Base-by-base conservation (phyloP, 2,329 filamentous ascomycete genomes). In the Dactylellina parvicollis region DNA sequence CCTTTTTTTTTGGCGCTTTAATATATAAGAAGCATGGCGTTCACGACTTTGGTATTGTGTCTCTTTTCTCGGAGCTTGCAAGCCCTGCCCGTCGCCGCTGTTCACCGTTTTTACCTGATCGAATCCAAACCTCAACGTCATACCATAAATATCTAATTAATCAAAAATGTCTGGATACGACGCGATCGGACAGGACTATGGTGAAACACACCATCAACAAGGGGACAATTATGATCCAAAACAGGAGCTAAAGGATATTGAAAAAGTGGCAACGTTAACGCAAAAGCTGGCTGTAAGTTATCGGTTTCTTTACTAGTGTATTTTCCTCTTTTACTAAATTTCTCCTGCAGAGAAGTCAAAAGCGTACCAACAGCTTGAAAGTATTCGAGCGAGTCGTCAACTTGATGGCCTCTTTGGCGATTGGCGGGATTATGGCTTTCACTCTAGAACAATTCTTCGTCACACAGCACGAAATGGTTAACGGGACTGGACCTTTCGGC, bases 401-500 rank as follows among this genome's bases (percentile, higher is more conserved):
- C 12, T 12, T 73, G 22, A n/a, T 73, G 28, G 52, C 69, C n/a
- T 66, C 69, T 0, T 34, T 42, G 2, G 32, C 40, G 14, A 38
- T 73, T 20, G 47, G 42, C 8, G 69, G 54, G 4, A 73, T 73
- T 18, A 73, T 73, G 69, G 69, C 52, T 26, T 73, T 49, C 26
- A 73, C 69, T 12, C 40, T 73, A 14, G 54, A 73, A 8, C 30
- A 26, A 32, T 65, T 49, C 22, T 18, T 73, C 47, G 69, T 73
- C 0, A 73, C 34, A 38, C 42, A 73, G 28, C 46, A 73, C 38
- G 26, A 73, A 50, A 40, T 50, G 22, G 34, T 73, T 32, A 73
- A 73, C 54, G 69, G 69, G 24, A 50, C 55, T 1, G 69, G 69
- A 7, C 69, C 69, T 12, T 73, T 73, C 28, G 69, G 69, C 4